These are phyloP conservation scores for Triticum monococcum DNA, from an alignment of 176 grass and related monocot species.

Conservation along the genomic window DNA sequence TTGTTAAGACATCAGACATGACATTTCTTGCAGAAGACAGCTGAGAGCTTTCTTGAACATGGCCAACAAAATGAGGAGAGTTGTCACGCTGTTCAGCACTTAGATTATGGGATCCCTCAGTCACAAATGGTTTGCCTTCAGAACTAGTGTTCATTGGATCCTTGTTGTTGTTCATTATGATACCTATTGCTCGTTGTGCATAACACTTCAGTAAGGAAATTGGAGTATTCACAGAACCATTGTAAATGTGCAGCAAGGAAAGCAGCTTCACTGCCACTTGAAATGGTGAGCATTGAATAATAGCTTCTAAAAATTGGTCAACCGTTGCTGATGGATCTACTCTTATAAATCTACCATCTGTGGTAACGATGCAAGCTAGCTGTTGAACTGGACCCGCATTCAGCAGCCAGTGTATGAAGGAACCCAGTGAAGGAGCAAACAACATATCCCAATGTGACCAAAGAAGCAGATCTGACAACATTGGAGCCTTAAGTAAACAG, in stretches of 20 bases:
- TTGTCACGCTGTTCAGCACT: not conserved
- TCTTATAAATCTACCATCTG: conserved; percentile 73
- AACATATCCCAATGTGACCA: conserved; percentile 90
- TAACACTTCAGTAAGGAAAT: conserved; percentile 88
- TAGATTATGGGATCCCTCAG: not conserved
- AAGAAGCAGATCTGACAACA: conserved; percentile 86
- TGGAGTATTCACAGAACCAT: conserved; percentile 66
- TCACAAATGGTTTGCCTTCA: conserved; percentile 23
- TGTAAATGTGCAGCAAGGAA: conserved; percentile 78
- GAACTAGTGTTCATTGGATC: conserved; percentile 45
- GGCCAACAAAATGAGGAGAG: not conserved
- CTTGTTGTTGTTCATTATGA: conserved; percentile 57
- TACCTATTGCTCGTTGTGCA: conserved; percentile 57
- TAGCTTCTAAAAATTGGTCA: conserved; percentile 81
- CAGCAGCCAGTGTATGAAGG: conserved; percentile 80
- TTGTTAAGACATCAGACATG: conserved; percentile 45
- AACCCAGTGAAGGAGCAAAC: conserved; percentile 81
- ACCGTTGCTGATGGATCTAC: conserved; percentile 71
- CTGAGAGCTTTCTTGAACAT: conserved; percentile 31
- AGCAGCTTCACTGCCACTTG: conserved; percentile 73
- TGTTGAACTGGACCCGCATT: conserved; percentile 56
- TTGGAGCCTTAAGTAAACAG: conserved; percentile 79
- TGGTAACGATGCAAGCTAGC: conserved; percentile 73
- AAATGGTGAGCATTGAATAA: conserved; percentile 74
- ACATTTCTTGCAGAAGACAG: conserved; percentile 15